Percentiles rank a stretch among this genome's conserved stretches.
phyloP scores from a whole-genome alignment of 192 early-diverging fungal species.

The Entomortierella parvispora region DNA sequence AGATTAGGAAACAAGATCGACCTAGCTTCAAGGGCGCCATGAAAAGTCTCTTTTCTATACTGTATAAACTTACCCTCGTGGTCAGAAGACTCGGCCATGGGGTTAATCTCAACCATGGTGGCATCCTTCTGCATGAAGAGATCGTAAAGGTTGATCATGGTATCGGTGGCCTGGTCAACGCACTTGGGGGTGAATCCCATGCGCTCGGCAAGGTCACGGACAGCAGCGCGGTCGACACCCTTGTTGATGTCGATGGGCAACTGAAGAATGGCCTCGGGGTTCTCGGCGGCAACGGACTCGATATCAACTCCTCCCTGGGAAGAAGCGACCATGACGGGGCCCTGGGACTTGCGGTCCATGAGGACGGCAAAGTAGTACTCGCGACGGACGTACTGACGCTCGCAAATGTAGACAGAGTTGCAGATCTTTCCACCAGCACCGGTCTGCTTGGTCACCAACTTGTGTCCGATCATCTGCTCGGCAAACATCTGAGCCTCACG shows the following conservation, averaged over 20 bases:
- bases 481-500: conserved; percentile 89
- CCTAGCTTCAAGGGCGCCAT: background rate
- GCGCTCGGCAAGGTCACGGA: conserved; percentile 80
- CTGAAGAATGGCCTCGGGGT: conserved; percentile 95
- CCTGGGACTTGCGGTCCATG: conserved; percentile 94
- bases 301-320: conserved; percentile 99
- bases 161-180: conserved; percentile 87
- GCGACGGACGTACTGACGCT: conserved; percentile 95
- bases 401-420: conserved; percentile 94
- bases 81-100: conserved; percentile 90
- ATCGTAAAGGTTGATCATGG: conserved; percentile 93
- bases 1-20: background rate
- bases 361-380: conserved; percentile 99
- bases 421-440: conserved; percentile 94
- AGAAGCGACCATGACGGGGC: conserved; percentile 96
- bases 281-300: conserved; percentile 93
- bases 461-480: conserved; percentile 96
- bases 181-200: conserved; percentile 90
- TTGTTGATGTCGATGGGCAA: conserved; percentile 89
- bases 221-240: conserved; percentile 81
- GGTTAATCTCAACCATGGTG: conserved; percentile 99
- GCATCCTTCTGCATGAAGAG: conserved; percentile 97
- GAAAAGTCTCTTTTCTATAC: background rate
- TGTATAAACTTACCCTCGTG: conserved; percentile 71
- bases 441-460: conserved; percentile 98